Evolutionary conservation across 1,284 basidiomycete genomes (phyloP).

Genomic region (Trametes hirsuta): DNA sequence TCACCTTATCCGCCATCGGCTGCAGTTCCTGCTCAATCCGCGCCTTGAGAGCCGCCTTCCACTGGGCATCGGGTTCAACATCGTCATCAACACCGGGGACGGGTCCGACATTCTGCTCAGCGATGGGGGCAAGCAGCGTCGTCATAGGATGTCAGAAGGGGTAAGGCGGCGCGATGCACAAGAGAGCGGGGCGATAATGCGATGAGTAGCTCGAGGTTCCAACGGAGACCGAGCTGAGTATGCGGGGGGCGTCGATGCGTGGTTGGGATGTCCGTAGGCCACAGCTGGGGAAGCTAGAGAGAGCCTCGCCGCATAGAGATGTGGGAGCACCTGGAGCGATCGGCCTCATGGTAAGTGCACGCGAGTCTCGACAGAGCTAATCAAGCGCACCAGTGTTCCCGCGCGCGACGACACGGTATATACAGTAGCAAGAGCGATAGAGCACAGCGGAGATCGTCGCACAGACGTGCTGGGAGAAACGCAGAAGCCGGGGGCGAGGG

Average conservation of each 20-base stretch:
- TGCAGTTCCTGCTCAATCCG: conserved; percentile 49
- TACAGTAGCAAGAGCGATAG: conserved; percentile 5
- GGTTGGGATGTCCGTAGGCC: conserved; percentile 14
- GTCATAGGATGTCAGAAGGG: conserved; percentile 23
- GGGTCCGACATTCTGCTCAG: conserved; percentile 22
- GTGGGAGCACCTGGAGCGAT: conserved; percentile 34
- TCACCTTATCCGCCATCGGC: conserved; percentile 52
- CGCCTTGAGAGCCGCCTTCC: conserved; percentile 48
- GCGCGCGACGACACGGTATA: conserved; percentile 11
- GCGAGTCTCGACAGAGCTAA: conserved; percentile 30
- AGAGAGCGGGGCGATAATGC: conserved; percentile 17
- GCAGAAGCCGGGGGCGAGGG: conserved; percentile 10
- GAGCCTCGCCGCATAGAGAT: conserved; percentile 29
- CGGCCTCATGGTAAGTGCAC: conserved; percentile 45
- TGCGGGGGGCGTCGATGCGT: conserved; percentile 5
- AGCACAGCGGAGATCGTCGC: background rate
- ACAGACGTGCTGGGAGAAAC: background rate
- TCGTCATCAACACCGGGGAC: conserved; percentile 40
- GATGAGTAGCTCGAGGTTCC: conserved; percentile 24
- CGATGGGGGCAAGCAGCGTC: conserved; percentile 26
- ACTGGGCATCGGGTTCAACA: conserved; percentile 51
- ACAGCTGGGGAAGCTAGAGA: conserved; percentile 18
- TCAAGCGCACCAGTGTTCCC: conserved; percentile 20
- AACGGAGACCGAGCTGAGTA: conserved; percentile 19
- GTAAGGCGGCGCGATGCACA: conserved; percentile 14